Evolutionary conservation across 1,284 basidiomycete species (phyloP), one percentile per base, ranked within the genome.

Genomic region (Takashimella koratensis): DNA sequence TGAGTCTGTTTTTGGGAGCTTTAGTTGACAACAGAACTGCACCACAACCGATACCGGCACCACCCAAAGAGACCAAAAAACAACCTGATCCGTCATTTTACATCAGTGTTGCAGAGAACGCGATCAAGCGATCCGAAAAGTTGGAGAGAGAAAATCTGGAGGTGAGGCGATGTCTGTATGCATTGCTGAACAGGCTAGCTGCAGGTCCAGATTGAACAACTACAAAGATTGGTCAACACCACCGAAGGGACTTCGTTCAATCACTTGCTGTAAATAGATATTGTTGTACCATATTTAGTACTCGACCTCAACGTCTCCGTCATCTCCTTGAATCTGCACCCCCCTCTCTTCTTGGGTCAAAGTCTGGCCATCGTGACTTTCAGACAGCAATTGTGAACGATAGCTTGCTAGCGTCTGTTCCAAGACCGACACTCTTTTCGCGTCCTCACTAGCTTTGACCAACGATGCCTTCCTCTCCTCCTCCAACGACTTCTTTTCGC

Each of bases 141-240:
- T 45, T 66, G 16, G 68, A 67, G 52, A 54, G 64, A 30, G 70
- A 72, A 43, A 69, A 69, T 45, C 57, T 69, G n/a, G 62, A 68
- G 43, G 60, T 65, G 46, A 57, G 62, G 16, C 16, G n/a, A n/a
- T n/a, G n/a, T n/a, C n/a, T n/a, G n/a, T n/a, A n/a, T n/a, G n/a
- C n/a, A n/a, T n/a, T n/a, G n/a, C 30, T 36, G 30, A 36, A 8
- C 8, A 8, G 8, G 16, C 16, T 8, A 36, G 30, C 51, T 60
- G 39, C 39, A 23, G 2, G 59, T 60, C 26, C 53, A 60, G 51
- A 25, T 60, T 2, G 59, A 60, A 51, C 50, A 56, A 5, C 47
- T 60, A 20, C 47, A 51, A 26, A 47, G 59, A 21, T 8, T 10
- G 20, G 6, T 55, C 51, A 45, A 36, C 30, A 36, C 16, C 10